A percentile compares a stretch with the other conserved stretches of the same genome.
Evolutionary conservation across 805 yeast species (phyloP).

Genomic region (Schizosaccharomyces cryophilus): DNA sequence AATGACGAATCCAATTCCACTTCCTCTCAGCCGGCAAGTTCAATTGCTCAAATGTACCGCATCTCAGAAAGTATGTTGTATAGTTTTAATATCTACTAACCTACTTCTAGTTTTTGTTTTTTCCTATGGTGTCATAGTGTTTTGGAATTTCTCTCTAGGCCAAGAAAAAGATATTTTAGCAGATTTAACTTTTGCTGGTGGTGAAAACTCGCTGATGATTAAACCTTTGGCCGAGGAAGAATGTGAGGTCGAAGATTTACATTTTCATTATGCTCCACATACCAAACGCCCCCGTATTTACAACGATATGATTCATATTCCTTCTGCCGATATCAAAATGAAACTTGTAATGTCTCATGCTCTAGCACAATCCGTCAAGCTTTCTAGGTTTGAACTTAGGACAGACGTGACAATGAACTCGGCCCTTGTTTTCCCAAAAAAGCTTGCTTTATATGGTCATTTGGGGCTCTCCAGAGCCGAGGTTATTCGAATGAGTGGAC

Average conservation of each 20-base stretch:
- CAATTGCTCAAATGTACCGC: neutral
- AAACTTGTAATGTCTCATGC: conserved; percentile 88
- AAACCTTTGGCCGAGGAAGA: conserved; percentile 62
- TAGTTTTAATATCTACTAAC: neutral
- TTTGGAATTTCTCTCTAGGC: conserved; percentile 83
- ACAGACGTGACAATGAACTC: conserved; percentile 47
- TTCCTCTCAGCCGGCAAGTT: neutral
- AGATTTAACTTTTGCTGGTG: conserved; percentile 49
- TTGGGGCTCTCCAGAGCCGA: conserved; percentile 68
- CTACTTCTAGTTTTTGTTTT: conserved; percentile 37
- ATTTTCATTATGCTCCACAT: conserved; percentile 35
- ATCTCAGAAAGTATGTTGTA: neutral
- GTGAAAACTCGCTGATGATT: conserved; percentile 12
- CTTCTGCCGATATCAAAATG: conserved; percentile 78
- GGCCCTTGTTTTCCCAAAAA: conserved; percentile 71
- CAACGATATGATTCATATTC: conserved; percentile 78
- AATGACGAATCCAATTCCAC: neutral
- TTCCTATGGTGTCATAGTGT: conserved; percentile 86
- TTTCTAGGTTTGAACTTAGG: conserved; percentile 73
- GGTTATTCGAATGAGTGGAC: conserved; percentile 67
- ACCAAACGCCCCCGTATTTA: conserved; percentile 28
- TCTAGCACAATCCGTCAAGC: conserved; percentile 82
- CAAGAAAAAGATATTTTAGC: conserved; percentile 88
- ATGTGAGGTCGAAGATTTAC: conserved; percentile 76
- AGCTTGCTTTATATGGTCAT: conserved; percentile 71